Base-by-base conservation (phyloP, 192 early-diverging fungal species). In the Coemansia reversa region DNA sequence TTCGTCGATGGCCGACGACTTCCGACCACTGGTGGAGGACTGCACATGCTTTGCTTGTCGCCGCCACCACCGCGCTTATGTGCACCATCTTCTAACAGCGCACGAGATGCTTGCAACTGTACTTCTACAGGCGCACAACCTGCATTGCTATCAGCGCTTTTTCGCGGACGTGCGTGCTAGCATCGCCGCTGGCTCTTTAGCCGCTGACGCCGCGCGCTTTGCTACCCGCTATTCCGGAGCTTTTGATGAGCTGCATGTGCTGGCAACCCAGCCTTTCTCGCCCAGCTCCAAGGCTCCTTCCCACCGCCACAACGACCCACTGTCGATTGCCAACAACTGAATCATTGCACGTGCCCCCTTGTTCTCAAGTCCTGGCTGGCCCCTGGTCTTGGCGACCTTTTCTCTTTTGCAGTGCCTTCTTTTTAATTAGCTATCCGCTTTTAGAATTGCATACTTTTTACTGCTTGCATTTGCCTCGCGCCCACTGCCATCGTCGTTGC, bases 51-150 rank as follows among this genome's bases (percentile, higher is more conserved):
- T 85, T 53, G 74, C 89, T 19, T 92, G 91, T 63, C 77, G 70
- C 49, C 75, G 67, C 49, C 86, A 92, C 75, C 84, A 87, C 29
- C 84, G 88, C 45, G 84, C 90, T 7, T 93, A 91, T 63, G 76
- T 91, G 51, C 86, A 90, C 70, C 91, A 93, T 51, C 79, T 93
- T 55, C 64, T 90, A 50, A 81, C 74, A 35, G 81, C 90, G 14
- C 86, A 87, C 42, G 91, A 93, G 71, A 93, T 93, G 91, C 76
- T 93, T 47, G 90, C 84, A 18, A 84, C 84, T 0, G 88, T 93
- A 18, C 73, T 93, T 30, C 74, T 93, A 39, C 89, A 90, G 85
- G 81, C 69, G 32, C 83, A 84, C 69, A 84, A 84, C 59, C 63
- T 77, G 49, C 68, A 74, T 59, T 66, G 62, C 29, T 81, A 69